phyloP scores from a whole-genome alignment of 2,329 filamentous ascomycete species.

The Mariannaea elegans region DNA sequence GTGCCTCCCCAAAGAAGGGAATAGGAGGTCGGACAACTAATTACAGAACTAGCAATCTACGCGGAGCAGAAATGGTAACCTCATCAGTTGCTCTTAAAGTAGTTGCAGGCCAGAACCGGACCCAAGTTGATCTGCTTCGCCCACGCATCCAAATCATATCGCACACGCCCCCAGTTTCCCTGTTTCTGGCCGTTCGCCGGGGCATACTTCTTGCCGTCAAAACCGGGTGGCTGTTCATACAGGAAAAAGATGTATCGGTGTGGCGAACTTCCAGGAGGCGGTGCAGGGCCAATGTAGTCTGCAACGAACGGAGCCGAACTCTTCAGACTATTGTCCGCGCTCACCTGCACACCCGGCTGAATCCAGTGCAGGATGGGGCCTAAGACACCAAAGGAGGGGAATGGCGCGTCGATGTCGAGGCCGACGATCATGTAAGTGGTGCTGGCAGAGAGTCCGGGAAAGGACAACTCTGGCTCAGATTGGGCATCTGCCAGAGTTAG shows the following conservation, averaged over 20 bases:
- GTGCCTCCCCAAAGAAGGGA: background rate
- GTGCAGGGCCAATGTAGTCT: background rate
- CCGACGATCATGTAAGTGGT: background rate
- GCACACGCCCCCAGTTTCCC: slow-evolving; percentile 47
- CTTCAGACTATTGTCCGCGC: background rate
- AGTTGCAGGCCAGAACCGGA: slow-evolving; percentile 21
- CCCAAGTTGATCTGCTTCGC: slow-evolving; percentile 59
- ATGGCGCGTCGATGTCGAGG: background rate
- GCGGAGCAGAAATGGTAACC: background rate
- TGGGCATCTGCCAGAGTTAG: slow-evolving; percentile 9
- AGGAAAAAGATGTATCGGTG: background rate
- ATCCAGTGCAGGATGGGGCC: background rate
- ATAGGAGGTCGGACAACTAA: background rate
- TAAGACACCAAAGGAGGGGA: background rate
- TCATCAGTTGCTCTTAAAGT: slow-evolving; percentile 27
- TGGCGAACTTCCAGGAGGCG: background rate
- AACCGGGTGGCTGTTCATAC: background rate
- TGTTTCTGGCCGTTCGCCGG: slow-evolving; percentile 48
- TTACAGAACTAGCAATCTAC: background rate
- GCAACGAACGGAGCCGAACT: background rate
- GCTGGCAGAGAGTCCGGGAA: slow-evolving; percentile 17
- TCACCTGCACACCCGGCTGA: background rate
- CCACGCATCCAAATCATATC: slow-evolving; percentile 54
- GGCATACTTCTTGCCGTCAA: background rate
- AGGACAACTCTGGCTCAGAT: slow-evolving; percentile 15